A percentile compares a stretch with the other conserved stretches of the same genome.
phyloP scores from a whole-genome alignment of 176 grass and related monocot genomes.

The Avena atlantica region DNA sequence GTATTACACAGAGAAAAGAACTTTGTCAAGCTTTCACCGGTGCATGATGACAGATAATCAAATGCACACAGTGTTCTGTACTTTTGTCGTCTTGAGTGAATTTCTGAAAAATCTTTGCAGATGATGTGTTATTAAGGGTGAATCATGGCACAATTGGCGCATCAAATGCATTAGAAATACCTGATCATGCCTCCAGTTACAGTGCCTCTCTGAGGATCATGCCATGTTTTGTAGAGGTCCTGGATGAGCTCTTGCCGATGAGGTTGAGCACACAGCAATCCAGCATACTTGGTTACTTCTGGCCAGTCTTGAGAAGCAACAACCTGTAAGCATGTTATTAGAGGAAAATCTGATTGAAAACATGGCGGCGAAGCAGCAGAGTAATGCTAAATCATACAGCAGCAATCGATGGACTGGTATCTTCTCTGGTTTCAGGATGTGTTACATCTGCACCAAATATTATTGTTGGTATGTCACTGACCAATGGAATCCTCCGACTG shows the following conservation, averaged over 20 bases:
- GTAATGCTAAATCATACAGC: conserved; percentile 49
- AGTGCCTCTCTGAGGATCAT: conserved; percentile 74
- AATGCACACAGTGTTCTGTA: neutral
- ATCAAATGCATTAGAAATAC: conserved; percentile 38
- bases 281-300: conserved; percentile 80
- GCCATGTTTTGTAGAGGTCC: conserved; percentile 79
- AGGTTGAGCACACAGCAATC: conserved; percentile 73
- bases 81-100: neutral
- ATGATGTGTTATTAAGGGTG: neutral
- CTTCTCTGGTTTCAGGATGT: conserved; percentile 81
- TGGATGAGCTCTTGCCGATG: conserved; percentile 81
- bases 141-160: neutral
- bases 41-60: conserved; percentile 8
- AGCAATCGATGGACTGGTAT: conserved; percentile 73
- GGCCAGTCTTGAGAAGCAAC: conserved; percentile 87
- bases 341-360: neutral
- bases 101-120: neutral
- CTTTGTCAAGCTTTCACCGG: neutral
- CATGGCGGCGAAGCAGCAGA: conserved; percentile 22
- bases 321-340: conserved; percentile 52
- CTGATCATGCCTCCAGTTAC: conserved; percentile 85
- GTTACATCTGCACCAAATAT: conserved; percentile 85
- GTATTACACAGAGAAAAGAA: neutral
- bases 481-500: conserved; percentile 73
- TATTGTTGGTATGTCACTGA: conserved; percentile 73